Evolutionary conservation across 768 basidiomycete species (phyloP).

Genomic region (Tulasnella sp.): DNA sequence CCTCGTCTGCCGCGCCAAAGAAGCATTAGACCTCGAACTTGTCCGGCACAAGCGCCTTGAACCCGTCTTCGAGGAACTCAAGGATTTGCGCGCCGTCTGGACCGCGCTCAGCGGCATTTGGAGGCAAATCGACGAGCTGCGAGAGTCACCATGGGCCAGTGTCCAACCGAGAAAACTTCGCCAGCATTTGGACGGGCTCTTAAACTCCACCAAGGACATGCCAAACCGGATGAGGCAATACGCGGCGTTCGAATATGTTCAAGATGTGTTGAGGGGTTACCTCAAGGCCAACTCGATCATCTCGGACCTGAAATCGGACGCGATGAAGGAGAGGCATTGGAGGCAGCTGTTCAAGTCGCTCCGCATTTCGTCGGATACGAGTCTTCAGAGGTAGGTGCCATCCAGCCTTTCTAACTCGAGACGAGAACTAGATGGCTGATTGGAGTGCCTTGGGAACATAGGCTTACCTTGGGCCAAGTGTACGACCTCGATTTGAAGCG

Average conservation of each 20-base stretch:
- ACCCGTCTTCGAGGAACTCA: conserved; percentile 92
- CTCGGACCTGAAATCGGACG: conserved; percentile 96
- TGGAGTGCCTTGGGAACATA: conserved; percentile 41
- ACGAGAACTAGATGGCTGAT: neutral
- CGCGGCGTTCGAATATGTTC: conserved; percentile 97
- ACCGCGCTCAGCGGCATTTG: conserved; percentile 97
- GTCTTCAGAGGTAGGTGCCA: conserved; percentile 65
- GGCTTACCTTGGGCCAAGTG: conserved; percentile 94
- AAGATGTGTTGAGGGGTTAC: conserved; percentile 81
- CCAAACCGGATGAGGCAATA: conserved; percentile 99
- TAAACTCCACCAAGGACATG: conserved; percentile 97
- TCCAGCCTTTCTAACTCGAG: neutral
- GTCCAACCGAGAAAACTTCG: conserved; percentile 92
- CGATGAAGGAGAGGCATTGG: conserved; percentile 97
- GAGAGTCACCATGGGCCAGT: conserved; percentile 87
- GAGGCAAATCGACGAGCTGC: conserved; percentile 86
- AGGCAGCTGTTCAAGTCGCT: conserved; percentile 93
- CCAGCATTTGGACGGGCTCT: conserved; percentile 87
- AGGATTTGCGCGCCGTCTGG: conserved; percentile 98
- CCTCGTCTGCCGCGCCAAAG: conserved; percentile 93
- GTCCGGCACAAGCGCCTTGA: conserved; percentile 87
- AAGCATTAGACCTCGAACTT: conserved; percentile 92
- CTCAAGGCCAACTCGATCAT: conserved; percentile 89
- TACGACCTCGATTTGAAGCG: conserved; percentile 96
- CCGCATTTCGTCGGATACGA: conserved; percentile 72